Conservation (phyloP, 2,329 filamentous ascomycete genomes). For the Emericellopsis cladophorae region DNA sequence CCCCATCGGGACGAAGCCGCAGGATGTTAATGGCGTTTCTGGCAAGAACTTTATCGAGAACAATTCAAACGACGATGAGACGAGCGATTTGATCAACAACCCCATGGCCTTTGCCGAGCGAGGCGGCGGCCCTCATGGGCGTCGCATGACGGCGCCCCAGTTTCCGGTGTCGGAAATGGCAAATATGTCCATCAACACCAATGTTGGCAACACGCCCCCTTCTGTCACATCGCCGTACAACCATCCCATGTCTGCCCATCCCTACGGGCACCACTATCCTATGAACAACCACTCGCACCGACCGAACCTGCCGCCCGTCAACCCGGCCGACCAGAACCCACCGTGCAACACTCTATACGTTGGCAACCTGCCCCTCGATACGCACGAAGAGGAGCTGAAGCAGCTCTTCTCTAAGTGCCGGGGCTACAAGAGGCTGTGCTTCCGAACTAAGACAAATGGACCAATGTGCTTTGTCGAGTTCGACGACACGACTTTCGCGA, state of each 20-base stretch:
- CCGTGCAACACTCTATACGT: slow-evolving; percentile 98
- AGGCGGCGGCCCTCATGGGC: slow-evolving; percentile 15
- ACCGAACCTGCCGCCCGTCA: slow-evolving; percentile 65
- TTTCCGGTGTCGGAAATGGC: slow-evolving; percentile 58
- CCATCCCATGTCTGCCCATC: slow-evolving; percentile 24
- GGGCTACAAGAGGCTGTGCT: slow-evolving; percentile 90
- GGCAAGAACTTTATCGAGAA: slow-evolving; percentile 64
- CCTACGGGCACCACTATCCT: slow-evolving; percentile 35
- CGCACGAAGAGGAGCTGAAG: slow-evolving; percentile 91
- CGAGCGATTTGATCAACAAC: slow-evolving; percentile 58
- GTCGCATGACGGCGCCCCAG: slow-evolving; percentile 60
- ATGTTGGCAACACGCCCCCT: slow-evolving; percentile 36
- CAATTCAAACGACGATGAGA: slow-evolving; percentile 55
- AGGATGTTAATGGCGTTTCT: slow-evolving; percentile 44
- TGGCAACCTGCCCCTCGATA: slow-evolving; percentile 87
- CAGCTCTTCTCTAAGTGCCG: slow-evolving; percentile 84
- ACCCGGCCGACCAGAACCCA: slow-evolving; percentile 91
- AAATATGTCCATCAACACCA: slow-evolving; percentile 58
- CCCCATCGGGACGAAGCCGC: slow-evolving; percentile 57
- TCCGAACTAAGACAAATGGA: slow-evolving; percentile 87
- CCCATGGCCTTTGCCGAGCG: slow-evolving; percentile 62
- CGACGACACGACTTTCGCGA: slow-evolving; percentile 83
- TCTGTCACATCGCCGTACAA: slow-evolving; percentile 34
- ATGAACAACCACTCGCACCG: slow-evolving; percentile 13
- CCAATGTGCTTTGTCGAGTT: slow-evolving; percentile 99